Base-by-base conservation (phyloP, 2,329 filamentous ascomycete genomes). In the Cordyceps cicadae region DNA sequence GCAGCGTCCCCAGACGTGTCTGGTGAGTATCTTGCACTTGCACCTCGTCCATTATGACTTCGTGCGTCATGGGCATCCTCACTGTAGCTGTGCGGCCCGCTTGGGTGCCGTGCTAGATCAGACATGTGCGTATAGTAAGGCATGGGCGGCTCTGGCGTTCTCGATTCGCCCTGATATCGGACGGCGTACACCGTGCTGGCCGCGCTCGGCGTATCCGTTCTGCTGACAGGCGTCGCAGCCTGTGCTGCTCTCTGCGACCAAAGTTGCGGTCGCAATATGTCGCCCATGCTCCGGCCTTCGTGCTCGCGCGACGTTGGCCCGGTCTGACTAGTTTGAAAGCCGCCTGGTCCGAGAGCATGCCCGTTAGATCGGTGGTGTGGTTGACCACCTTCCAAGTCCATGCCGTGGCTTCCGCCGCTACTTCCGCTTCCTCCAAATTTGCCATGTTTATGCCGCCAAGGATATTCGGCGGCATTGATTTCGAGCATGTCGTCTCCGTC, bases 401-500 rank as follows among this genome's bases (percentile, higher is more conserved):
- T 55, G 21, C 62, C 61, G 24, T 69, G 70, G 45, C 65, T 71
- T 49, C 72, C 72, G 4, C 71, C 70, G 21, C 72, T 70, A 41
- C 67, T 65, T 14, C 70, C 67, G 26, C 65, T 64, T 24, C 64
- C 67, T 32, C 63, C 66, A 1, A 67, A 70, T 56, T 72, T 77
- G 62, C 68, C 69, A 45, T 65, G 70, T 59, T 72, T 74, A 39
- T 72, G 74, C 19, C 75, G 73, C 78, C 81, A 82, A 12, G 75
- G 71, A 29, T 77, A 77, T 45, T 84, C 80, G 1, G 79, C 74
- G 2, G 79, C 75, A 43, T 81, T 78, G 17, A 80, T 75, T 54
- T 93, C 89, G 43, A 96, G 79, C 87, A 94, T 95, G 70, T 96
- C 92, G 68, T 97, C 92, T 3, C 92, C 92, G 66, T 97, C 92